Percentiles rank a stretch among this genome's conserved stretches.
These are phyloP conservation scores for Cordia subcordata DNA, from an alignment of 257 asterid genomes.

Conservation along the genomic window DNA sequence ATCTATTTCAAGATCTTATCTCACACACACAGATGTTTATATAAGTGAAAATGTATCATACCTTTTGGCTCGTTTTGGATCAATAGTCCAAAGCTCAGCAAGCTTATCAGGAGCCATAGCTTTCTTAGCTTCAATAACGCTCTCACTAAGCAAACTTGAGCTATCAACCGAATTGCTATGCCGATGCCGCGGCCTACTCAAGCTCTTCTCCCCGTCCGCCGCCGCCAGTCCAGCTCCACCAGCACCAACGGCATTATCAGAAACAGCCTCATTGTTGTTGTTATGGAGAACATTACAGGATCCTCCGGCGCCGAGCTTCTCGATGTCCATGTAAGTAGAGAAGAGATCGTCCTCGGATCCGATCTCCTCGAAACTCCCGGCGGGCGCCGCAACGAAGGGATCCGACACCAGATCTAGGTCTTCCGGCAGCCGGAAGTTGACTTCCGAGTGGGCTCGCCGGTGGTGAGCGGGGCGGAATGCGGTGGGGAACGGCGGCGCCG, in stretches of 20 bases:
- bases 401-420: conserved; percentile 83
- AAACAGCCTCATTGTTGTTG: conserved; percentile 35
- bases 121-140: conserved; percentile 80
- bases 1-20: conserved; percentile 28
- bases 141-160: conserved; percentile 50
- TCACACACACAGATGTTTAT: not conserved
- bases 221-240: conserved; percentile 4
- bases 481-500: conserved; percentile 30
- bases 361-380: conserved; percentile 67
- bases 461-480: conserved; percentile 73
- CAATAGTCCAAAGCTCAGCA: conserved; percentile 90
- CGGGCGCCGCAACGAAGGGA: conserved; percentile 50
- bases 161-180: conserved; percentile 72
- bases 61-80: conserved; percentile 99
- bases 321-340: conserved; percentile 87
- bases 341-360: conserved; percentile 95
- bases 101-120: conserved; percentile 98
- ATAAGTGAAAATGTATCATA: conserved; percentile 1
- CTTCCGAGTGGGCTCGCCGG: conserved; percentile 95
- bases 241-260: conserved; percentile 13
- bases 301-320: conserved; percentile 50
- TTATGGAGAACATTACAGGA: conserved; percentile 38
- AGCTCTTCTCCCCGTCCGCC: conserved; percentile 19
- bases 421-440: conserved; percentile 77
- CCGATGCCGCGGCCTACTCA: conserved; percentile 45